phyloP scores from a whole-genome alignment of 1,284 basidiomycete species.

The Phlebopus sp. region DNA sequence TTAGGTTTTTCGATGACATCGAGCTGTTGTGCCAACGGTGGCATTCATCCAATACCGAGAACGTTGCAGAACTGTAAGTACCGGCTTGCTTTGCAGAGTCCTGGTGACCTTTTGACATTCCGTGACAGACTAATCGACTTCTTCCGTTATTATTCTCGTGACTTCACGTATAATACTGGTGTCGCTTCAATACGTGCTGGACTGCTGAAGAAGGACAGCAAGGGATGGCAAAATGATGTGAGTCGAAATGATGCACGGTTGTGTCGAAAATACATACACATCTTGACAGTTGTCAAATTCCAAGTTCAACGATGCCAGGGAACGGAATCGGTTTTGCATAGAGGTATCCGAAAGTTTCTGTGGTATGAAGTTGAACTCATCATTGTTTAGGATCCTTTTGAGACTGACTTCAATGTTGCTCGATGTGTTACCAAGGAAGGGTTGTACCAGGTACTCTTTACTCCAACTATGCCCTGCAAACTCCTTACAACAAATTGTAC shows the following conservation, averaged over 20 bases:
- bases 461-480: slow-evolving; percentile 4
- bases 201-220: slow-evolving; percentile 83
- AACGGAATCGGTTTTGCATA: slow-evolving; percentile 91
- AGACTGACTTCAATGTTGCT: slow-evolving; percentile 92
- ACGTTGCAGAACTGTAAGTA: slow-evolving; percentile 86
- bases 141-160: slow-evolving; percentile 94
- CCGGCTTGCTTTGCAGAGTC: slow-evolving; percentile 3
- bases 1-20: slow-evolving; percentile 96
- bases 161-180: slow-evolving; percentile 89
- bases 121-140: slow-evolving; percentile 85
- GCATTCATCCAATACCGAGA: slow-evolving; percentile 91
- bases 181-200: slow-evolving; percentile 92
- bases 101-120: slow-evolving; percentile 11
- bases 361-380: slow-evolving; percentile 13
- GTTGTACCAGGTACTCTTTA: slow-evolving; percentile 72
- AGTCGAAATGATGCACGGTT: slow-evolving; percentile 18
- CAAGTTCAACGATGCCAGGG: slow-evolving; percentile 73
- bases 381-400: slow-evolving; percentile 85
- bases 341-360: slow-evolving; percentile 53
- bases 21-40: slow-evolving; percentile 88
- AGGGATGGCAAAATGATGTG: slow-evolving; percentile 94
- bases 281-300: slow-evolving; percentile 39
- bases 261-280: slow-evolving; percentile 4
- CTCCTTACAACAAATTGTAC: background rate
- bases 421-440: slow-evolving; percentile 97